Evolutionary conservation across 192 early-diverging fungal species (phyloP).

Genomic region (Backusella mclennaniae): DNA sequence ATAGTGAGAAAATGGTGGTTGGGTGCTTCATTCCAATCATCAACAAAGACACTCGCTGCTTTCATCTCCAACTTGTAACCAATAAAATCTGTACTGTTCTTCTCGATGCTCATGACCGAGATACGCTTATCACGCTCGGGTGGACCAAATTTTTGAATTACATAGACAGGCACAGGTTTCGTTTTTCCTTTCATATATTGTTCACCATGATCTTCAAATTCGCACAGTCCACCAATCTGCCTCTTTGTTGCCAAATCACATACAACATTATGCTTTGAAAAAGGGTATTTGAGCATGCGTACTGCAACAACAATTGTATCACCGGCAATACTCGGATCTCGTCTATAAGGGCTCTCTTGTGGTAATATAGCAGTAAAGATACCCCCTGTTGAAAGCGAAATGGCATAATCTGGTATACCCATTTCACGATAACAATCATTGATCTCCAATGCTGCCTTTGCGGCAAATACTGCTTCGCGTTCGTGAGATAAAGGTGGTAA

Average conservation of each 20-base stretch:
- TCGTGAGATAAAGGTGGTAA: conserved; percentile 51
- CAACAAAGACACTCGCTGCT: conserved; percentile 29
- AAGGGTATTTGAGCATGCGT: conserved; percentile 49
- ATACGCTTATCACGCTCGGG: conserved; percentile 5
- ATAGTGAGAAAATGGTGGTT: conserved; percentile 40
- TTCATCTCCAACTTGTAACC: conserved; percentile 47
- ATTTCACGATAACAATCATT: conserved; percentile 25
- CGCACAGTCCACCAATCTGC: conserved; percentile 37
- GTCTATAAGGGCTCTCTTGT: conserved; percentile 44
- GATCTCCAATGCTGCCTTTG: conserved; percentile 46
- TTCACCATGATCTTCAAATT: conserved; percentile 48
- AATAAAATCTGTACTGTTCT: conserved; percentile 33
- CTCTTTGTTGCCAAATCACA: conserved; percentile 46
- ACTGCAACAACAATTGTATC: conserved; percentile 54
- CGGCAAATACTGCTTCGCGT: conserved; percentile 49
- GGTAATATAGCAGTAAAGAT: conserved; percentile 47
- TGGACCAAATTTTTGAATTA: conserved; percentile 40
- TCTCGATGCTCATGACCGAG: background rate
- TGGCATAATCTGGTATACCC: conserved; percentile 36
- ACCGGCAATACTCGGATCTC: conserved; percentile 51
- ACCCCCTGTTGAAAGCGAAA: conserved; percentile 46
- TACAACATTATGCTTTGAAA: conserved; percentile 43
- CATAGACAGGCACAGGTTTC: conserved; percentile 40
- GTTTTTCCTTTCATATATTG: conserved; percentile 51
- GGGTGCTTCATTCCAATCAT: conserved; percentile 33